phyloP scores from a whole-genome alignment of 148 eudicot species.

The Gaultheria prostrata region DNA sequence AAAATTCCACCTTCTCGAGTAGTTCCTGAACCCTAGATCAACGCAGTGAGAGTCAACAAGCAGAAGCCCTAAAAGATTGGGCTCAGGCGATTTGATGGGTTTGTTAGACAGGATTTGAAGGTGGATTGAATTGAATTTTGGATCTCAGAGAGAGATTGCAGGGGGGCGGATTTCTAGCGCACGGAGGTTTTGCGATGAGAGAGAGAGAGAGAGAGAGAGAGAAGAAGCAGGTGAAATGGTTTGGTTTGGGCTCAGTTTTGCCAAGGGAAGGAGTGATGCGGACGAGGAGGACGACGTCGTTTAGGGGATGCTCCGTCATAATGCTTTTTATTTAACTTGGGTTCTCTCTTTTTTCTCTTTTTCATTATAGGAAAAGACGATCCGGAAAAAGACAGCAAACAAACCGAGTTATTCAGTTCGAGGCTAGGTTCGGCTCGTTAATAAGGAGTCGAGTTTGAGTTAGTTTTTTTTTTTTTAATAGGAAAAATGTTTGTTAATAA shows the following conservation, averaged over 20 bases:
- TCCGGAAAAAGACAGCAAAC: no score
- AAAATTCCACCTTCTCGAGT: background rate
- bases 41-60: background rate
- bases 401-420: no score
- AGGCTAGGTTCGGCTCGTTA: no score
- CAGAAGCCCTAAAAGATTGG: conserved; percentile 6
- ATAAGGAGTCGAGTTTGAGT: no score
- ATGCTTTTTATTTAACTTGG: no score
- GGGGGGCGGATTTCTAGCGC: background rate
- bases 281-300: conserved; percentile 10
- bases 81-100: background rate
- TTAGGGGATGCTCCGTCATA: background rate
- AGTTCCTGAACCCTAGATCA: conserved; percentile 18
- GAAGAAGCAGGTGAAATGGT: background rate
- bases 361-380: no score
- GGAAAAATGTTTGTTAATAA: no score
- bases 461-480: no score
- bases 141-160: conserved; percentile 10
- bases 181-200: conserved; percentile 10
- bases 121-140: conserved; percentile 9
- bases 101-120: background rate
- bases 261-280: background rate
- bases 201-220: conserved; percentile 14
- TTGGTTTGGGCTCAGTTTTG: background rate
- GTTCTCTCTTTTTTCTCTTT: no score